These are phyloP conservation scores for Paramyrothecium sp. DNA, from an alignment of 2,329 filamentous ascomycete species.

Conservation along the genomic window DNA sequence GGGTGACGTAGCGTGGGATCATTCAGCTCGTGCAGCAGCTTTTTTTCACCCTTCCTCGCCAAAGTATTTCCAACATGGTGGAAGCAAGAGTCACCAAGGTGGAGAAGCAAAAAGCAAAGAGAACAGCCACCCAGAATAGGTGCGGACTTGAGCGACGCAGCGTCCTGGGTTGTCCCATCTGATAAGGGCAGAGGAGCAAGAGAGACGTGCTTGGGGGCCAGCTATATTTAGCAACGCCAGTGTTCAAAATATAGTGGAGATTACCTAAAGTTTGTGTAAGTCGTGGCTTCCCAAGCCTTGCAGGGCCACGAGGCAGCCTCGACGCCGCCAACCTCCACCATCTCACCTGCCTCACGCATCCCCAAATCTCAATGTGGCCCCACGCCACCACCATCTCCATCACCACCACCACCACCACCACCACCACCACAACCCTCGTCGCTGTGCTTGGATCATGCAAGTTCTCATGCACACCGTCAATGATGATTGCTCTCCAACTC, in stretches of 20 bases:
- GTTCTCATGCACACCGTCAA: too few relatives aligned
- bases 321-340: not conserved
- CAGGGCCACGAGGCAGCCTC: not conserved
- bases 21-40: not conserved
- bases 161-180: not conserved
- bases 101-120: not conserved
- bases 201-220: not conserved
- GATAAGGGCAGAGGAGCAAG: not conserved
- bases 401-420: too few relatives aligned
- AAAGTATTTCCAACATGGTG: not conserved
- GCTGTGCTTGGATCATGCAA: too few relatives aligned
- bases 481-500: too few relatives aligned
- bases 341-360: not conserved
- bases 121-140: not conserved
- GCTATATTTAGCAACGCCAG: not conserved
- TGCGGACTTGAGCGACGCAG: not conserved
- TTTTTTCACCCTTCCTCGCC: not conserved
- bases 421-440: too few relatives aligned
- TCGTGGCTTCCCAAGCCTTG: not conserved
- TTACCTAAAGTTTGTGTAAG: not conserved
- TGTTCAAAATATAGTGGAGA: not conserved
- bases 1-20: not conserved
- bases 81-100: not conserved
- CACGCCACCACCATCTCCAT: not conserved
- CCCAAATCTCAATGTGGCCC: not conserved